Base-by-base conservation (phyloP, 2,329 filamentous ascomycete species). In the Fusarium abutilonis region DNA sequence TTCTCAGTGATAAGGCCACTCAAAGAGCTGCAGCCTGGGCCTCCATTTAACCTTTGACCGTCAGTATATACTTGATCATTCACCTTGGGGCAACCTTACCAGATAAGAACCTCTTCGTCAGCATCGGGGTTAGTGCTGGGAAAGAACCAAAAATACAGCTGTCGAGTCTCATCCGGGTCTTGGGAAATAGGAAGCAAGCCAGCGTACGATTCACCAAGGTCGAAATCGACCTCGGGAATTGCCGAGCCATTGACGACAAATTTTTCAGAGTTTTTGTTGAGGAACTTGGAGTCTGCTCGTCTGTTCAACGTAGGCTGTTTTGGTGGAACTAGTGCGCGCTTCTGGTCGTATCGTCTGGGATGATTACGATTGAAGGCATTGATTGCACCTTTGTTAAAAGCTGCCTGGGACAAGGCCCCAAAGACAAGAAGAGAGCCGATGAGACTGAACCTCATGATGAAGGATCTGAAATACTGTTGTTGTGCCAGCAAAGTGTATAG, bases 81-180 rank as follows among this genome's bases (percentile, higher is more conserved):
- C 31, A 14, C 14, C 8, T 1, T 8, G 4, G 5, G 41, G 6
- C 23, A 6, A 6, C 8, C 23, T 23, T n/a, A 74, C 83, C 83
- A 90, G 43, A 89, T 86, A 1, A 86, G 74, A 35, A 90, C 82
- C 59, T 89, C 87, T 44, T 88, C 81, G 0, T 78, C 75, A 0
- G 80, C 78, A 6, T 77, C 70, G 2, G 77, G 70, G 32, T 85
- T 83, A 1, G 77, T 78, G 0, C 85, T 83, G 0, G 87, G 86
- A 54, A 88, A 89, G 76, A 89, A 89, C 85, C 86, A 89, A 69
- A 88, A 90, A 73, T 83, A 89, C 1, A 89, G 72, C 60, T 87
- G 74, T 35, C 80, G 74, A 1, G 75, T 76, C 70, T 85, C 85
- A 34, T 82, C 71, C 0, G 77, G 72, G 14, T 78, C 70, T 34